phyloP scores from a whole-genome alignment of 148 eudicot genomes.

The Vaccinium corymbosum region DNA sequence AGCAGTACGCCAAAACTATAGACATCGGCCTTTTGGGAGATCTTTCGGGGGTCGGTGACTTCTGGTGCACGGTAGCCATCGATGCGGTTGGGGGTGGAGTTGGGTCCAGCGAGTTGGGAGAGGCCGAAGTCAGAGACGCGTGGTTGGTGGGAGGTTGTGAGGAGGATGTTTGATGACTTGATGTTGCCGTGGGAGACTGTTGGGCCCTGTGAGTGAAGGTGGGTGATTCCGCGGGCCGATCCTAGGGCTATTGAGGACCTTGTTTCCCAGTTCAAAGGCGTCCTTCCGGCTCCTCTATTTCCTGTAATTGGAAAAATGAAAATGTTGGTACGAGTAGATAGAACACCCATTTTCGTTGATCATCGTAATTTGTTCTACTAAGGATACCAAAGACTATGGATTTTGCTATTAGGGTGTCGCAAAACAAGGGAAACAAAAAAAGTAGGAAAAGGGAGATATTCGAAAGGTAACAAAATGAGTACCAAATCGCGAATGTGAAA shows the following conservation, averaged over 20 bases:
- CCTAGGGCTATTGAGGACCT: slow-evolving; percentile 74
- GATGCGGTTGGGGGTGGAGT: slow-evolving; percentile 61
- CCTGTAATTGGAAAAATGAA: slow-evolving; percentile 33
- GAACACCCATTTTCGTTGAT: not conserved
- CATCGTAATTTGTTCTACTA: too few relatives aligned
- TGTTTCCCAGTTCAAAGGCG: slow-evolving; percentile 94
- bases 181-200: slow-evolving; percentile 82
- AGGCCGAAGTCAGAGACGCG: slow-evolving; percentile 89
- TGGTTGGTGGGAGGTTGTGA: slow-evolving; percentile 64
- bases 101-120: slow-evolving; percentile 67
- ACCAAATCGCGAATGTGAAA: too few relatives aligned
- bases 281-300: slow-evolving; percentile 73
- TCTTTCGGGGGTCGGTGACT: slow-evolving; percentile 65
- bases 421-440: not conserved
- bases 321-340: not conserved
- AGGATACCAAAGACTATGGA: not conserved
- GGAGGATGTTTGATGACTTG: slow-evolving; percentile 85
- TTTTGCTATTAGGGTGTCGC: not conserved
- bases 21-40: slow-evolving; percentile 85
- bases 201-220: slow-evolving; percentile 71
- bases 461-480: not conserved
- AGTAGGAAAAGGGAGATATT: not conserved
- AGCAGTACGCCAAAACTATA: slow-evolving; percentile 89
- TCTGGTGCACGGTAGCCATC: slow-evolving; percentile 94
- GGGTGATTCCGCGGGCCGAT: slow-evolving; percentile 74